These are phyloP conservation scores for Hypoxylon lienhwacheense DNA, from an alignment of 495 filamentous ascomycete species.

Conservation along the genomic window DNA sequence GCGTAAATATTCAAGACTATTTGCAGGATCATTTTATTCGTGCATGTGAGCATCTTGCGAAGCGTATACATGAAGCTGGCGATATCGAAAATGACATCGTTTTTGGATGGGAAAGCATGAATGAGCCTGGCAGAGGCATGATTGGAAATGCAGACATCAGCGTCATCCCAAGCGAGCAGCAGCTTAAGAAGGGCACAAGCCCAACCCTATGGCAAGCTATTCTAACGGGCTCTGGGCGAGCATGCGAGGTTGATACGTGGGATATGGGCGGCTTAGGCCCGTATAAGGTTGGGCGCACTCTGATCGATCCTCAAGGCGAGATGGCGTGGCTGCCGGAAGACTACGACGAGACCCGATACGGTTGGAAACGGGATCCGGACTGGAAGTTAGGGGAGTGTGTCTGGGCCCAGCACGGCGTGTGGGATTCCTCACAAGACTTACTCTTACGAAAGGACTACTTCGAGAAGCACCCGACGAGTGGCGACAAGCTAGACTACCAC, in stretches of 20 bases:
- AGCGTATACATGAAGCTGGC: slow-evolving; percentile 84
- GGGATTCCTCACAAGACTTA: slow-evolving; percentile 79
- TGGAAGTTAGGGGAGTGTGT: slow-evolving; percentile 94
- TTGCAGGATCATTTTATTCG: slow-evolving; percentile 83
- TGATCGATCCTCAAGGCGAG: slow-evolving; percentile 88
- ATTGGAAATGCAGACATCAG: slow-evolving; percentile 85
- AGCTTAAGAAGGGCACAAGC: slow-evolving; percentile 88
- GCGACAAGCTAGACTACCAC: slow-evolving; percentile 72
- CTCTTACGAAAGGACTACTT: slow-evolving; percentile 89
- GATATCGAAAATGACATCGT: slow-evolving; percentile 85
- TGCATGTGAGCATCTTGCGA: slow-evolving; percentile 78
- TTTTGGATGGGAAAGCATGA: slow-evolving; percentile 93
- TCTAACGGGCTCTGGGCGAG: slow-evolving; percentile 81
- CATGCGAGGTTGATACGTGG: slow-evolving; percentile 88
- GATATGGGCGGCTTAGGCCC: slow-evolving; percentile 92
- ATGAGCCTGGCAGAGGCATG: slow-evolving; percentile 90
- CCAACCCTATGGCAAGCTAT: slow-evolving; percentile 96
- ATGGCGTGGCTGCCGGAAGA: slow-evolving; percentile 77
- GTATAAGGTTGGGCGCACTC: slow-evolving; percentile 76
- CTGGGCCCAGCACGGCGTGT: slow-evolving; percentile 96
- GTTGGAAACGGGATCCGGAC: slow-evolving; percentile 80
- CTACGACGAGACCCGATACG: slow-evolving; percentile 85
- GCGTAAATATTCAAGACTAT: slow-evolving; percentile 94
- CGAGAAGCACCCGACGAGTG: slow-evolving; percentile 68
- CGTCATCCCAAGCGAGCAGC: slow-evolving; percentile 81